phyloP scores from a whole-genome alignment of 371 early-diverging fungal species.

The Batrachochytrium dendrobatidis region DNA sequence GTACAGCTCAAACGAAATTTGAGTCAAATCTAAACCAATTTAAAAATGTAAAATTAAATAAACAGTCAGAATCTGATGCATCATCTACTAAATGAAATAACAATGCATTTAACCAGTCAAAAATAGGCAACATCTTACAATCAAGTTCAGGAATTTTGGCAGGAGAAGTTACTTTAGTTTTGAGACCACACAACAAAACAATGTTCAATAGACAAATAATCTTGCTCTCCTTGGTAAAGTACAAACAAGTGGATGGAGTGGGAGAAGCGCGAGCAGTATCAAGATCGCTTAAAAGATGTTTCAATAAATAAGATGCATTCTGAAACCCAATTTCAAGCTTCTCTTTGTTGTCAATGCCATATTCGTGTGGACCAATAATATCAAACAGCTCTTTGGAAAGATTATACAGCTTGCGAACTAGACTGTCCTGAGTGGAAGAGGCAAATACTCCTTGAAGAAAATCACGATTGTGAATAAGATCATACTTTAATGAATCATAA shows the following conservation, averaged over 20 bases:
- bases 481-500: constrained; percentile 93
- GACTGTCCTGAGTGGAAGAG: constrained; percentile 15
- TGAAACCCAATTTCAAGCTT: constrained; percentile 83
- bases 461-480: constrained; percentile 84
- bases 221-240: constrained; percentile 90
- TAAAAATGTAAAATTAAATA: neutral
- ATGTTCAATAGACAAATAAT: constrained; percentile 84
- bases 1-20: constrained; percentile 94
- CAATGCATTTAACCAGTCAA: neutral
- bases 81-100: neutral
- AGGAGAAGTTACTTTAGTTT: constrained; percentile 59
- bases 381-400: constrained; percentile 82
- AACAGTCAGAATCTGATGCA: neutral
- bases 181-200: constrained; percentile 77
- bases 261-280: constrained; percentile 42
- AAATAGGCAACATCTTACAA: constrained; percentile 51
- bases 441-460: constrained; percentile 58
- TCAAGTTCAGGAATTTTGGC: constrained; percentile 82
- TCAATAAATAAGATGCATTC: constrained; percentile 68
- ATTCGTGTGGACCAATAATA: constrained; percentile 88
- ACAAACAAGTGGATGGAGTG: constrained; percentile 70
- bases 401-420: constrained; percentile 63
- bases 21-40: constrained; percentile 61
- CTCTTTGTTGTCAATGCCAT: constrained; percentile 74
- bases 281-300: constrained; percentile 69